Evolutionary conservation across 169 alveolate species (phyloP), one percentile per base, ranked within the genome.

Genomic region (Plasmodium vivax): DNA sequence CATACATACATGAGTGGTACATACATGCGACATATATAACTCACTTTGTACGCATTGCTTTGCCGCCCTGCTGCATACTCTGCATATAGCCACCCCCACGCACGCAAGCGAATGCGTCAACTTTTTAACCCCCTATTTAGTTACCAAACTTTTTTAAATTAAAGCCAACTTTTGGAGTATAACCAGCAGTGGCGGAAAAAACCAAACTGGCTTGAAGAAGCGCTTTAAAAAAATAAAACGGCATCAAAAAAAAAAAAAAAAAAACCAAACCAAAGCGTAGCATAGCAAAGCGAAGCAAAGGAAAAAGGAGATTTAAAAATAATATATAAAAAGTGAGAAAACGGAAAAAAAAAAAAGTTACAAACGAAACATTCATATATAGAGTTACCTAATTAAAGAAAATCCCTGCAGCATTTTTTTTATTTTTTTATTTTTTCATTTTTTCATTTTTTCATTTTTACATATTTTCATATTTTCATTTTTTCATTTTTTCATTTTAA

Each of bases 341-440:
- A 62, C 30, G 10, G 36, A 62, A n/a, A 62, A 23, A 58, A 58
- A 58, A 62, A 62, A 62, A 23, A 62, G 30, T 62, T 62, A 62
- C 75, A 62, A 62, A 62, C 38, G 75, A 62, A 62, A 62, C 14
- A 27, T 62, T 23, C 3, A n/a, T 62, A 27, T 62, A 62, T 62
- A 62, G 75, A 62, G 75, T 62, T 62, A 62, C 75, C 75, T 62
- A 62, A 62, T 62, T 62, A 62, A 62, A 62, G 75, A 62, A 19
- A 62, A 62, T 27, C 34, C 34, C n/a, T 62, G 75, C 30, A 23
- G 30, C 75, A 23, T 62, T 62, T 62, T 62, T 62, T 62, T 62
- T 19, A 0, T 62, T 62, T 62, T 62, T 19, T 62, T n/a, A 23
- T 62, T 62, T n/a, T 62, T 54, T 54, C 8, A 54, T 36, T 36